Percentiles rank a stretch among this genome's conserved stretches.
Conservation (phyloP, 768 basidiomycete genomes). For the Porphyrellus cyaneotinctus region DNA sequence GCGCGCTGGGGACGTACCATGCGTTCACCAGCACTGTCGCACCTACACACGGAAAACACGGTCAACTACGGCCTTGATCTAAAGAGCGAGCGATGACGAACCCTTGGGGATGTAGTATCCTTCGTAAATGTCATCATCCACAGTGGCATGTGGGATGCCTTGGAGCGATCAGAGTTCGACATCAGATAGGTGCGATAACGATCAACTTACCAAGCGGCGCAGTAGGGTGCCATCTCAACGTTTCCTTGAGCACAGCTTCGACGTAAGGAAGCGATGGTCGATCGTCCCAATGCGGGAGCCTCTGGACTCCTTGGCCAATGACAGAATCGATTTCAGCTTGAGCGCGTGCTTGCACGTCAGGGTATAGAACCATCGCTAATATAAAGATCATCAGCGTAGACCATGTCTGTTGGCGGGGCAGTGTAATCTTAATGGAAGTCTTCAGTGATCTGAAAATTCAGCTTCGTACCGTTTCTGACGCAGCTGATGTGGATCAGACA, state of each 20-base stretch:
- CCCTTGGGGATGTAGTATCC: slow-evolving; percentile 52
- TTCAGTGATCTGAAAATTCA: not conserved
- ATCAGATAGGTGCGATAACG: not conserved
- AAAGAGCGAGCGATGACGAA: slow-evolving; percentile 12
- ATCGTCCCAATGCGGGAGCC: slow-evolving; percentile 22
- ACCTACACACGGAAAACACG: slow-evolving; percentile 2
- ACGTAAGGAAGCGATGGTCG: slow-evolving; percentile 19
- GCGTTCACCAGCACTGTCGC: slow-evolving; percentile 20
- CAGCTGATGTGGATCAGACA: slow-evolving; percentile 14
- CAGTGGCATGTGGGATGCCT: slow-evolving; percentile 32
- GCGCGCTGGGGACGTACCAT: slow-evolving; percentile 8
- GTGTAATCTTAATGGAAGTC: slow-evolving; percentile 8
- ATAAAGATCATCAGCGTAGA: slow-evolving; percentile 21
- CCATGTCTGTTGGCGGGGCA: slow-evolving; percentile 12
- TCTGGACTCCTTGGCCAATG: slow-evolving; percentile 14
- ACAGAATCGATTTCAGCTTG: slow-evolving; percentile 19
- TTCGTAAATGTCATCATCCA: slow-evolving; percentile 40
- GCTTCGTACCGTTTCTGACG: slow-evolving; percentile 21
- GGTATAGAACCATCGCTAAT: slow-evolving; percentile 25
- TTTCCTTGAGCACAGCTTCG: slow-evolving; percentile 21
- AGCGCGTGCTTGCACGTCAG: slow-evolving; percentile 21
- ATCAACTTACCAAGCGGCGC: slow-evolving; percentile 9
- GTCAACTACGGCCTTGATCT: not conserved
- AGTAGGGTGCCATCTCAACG: slow-evolving; percentile 24
- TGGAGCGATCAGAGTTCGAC: not conserved